A percentile compares a stretch with the other conserved stretches of the same genome.
Evolutionary conservation across 305 asterid genomes (phyloP).

Genomic region (Plantago lanceolata): DNA sequence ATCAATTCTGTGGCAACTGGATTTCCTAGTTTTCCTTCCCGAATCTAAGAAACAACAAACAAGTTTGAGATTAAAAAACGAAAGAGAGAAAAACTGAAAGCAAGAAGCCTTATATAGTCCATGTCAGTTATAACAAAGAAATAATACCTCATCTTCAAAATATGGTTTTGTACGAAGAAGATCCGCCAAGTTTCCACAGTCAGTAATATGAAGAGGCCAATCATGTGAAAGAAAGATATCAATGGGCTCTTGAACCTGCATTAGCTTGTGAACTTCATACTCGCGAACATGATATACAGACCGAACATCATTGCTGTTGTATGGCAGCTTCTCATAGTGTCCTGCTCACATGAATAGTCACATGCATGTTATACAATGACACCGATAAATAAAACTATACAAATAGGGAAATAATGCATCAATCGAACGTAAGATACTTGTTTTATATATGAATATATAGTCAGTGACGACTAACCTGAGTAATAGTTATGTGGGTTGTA

Average conservation of each 20-base stretch:
- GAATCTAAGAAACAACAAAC: constrained; percentile 46
- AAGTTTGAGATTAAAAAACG: not conserved
- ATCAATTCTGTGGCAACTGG: constrained; percentile 80
- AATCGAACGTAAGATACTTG: too few relatives aligned
- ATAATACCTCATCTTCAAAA: constrained; percentile 69
- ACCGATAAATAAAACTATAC: too few relatives aligned
- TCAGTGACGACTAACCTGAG: too few relatives aligned
- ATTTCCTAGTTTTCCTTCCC: constrained; percentile 74
- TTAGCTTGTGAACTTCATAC: constrained; percentile 84
- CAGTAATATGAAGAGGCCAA: constrained; percentile 89
- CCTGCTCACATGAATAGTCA: constrained; percentile 48
- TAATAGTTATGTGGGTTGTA: constrained; percentile 60
- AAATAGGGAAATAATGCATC: too few relatives aligned
- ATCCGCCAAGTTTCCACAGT: constrained; percentile 53
- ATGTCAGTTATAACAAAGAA: too few relatives aligned
- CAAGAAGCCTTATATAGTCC: too few relatives aligned
- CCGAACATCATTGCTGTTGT: constrained; percentile 63
- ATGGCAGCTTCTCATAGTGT: constrained; percentile 82
- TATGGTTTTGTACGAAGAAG: constrained; percentile 67
- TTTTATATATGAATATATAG: too few relatives aligned
- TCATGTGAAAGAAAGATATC: constrained; percentile 96
- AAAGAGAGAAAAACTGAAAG: not conserved
- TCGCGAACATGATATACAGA: constrained; percentile 92
- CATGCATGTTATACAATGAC: too few relatives aligned
- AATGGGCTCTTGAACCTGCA: constrained; percentile 89